Conservation (phyloP, 1,284 basidiomycete genomes). For the Heterobasidion irregulare region DNA sequence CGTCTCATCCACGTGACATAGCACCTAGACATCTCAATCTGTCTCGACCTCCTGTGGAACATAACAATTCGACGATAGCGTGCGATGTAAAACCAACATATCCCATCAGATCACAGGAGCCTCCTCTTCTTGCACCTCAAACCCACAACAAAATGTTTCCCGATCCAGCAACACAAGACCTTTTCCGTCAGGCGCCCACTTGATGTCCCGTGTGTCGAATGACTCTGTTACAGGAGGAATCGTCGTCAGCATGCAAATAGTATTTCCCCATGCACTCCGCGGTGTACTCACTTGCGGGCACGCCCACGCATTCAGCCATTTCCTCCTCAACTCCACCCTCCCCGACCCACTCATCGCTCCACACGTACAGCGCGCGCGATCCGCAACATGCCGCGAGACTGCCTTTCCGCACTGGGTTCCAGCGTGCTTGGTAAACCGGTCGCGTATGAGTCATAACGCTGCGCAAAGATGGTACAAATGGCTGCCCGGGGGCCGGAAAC, state of each 20-base stretch:
- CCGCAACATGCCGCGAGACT: slow-evolving; percentile 65
- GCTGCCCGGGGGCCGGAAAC: slow-evolving; percentile 18
- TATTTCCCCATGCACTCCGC: background rate
- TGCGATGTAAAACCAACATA: too few relatives aligned
- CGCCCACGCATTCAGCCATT: slow-evolving; percentile 75
- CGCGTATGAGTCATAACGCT: slow-evolving; percentile 58
- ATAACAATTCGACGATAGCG: too few relatives aligned
- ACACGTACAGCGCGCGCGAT: slow-evolving; percentile 60
- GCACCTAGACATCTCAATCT: too few relatives aligned
- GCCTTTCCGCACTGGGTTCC: slow-evolving; percentile 73
- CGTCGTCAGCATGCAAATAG: background rate
- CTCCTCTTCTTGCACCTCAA: slow-evolving; percentile 56
- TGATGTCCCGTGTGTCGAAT: slow-evolving; percentile 56
- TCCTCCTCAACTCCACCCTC: slow-evolving; percentile 37
- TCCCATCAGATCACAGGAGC: background rate
- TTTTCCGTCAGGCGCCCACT: slow-evolving; percentile 81
- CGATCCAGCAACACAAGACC: slow-evolving; percentile 65
- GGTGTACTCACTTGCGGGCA: slow-evolving; percentile 58
- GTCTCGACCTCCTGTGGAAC: too few relatives aligned
- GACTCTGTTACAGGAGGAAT: slow-evolving; percentile 31
- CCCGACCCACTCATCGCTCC: slow-evolving; percentile 75
- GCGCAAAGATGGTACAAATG: slow-evolving; percentile 48
- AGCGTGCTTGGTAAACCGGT: slow-evolving; percentile 52
- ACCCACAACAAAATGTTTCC: slow-evolving; percentile 77
- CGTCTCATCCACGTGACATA: background rate